Percentiles rank a stretch among this genome's conserved stretches.
These are phyloP conservation scores for Lumnitzera littorea DNA, from an alignment of 345 rosid species.

Conservation along the genomic window DNA sequence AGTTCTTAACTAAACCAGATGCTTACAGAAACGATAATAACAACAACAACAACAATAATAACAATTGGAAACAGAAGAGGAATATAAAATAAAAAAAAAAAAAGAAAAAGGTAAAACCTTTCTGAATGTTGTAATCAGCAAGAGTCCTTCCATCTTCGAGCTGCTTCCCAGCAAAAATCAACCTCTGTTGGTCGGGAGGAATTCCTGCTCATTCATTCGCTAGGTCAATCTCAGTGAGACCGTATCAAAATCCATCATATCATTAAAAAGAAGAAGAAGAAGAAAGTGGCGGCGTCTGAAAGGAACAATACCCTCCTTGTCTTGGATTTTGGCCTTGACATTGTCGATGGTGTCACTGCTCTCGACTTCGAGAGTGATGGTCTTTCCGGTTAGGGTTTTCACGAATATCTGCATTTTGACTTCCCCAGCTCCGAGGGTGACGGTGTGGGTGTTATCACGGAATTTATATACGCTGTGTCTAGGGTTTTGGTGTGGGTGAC, in stretches of 20 bases:
- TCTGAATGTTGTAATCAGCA: conserved; percentile 88
- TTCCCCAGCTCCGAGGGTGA: conserved; percentile 8
- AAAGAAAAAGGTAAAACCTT: conserved; percentile 29
- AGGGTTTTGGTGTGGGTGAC: not conserved
- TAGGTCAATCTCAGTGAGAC: no score
- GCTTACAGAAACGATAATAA: no score
- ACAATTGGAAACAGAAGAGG: not conserved
- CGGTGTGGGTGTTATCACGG: not conserved
- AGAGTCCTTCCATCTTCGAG: conserved; percentile 91
- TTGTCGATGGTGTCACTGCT: conserved; percentile 83
- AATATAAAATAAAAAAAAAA: not conserved
- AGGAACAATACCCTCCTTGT: conserved; percentile 59
- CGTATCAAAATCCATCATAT: not conserved
- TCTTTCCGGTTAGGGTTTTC: conserved; percentile 87
- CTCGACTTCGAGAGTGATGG: conserved; percentile 94
- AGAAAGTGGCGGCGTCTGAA: not conserved
- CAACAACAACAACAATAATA: no score
- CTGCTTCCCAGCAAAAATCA: conserved; percentile 90
- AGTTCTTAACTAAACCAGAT: no score
- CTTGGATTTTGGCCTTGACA: conserved; percentile 91
- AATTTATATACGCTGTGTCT: not conserved
- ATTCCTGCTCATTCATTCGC: conserved; percentile 33
- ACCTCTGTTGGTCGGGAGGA: conserved; percentile 89
- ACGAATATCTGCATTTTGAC: conserved; percentile 84
- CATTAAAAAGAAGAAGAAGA: no score